Evolutionary conservation across 2,329 filamentous ascomycete genomes (phyloP).

Genomic region (Xylaria multiplex): DNA sequence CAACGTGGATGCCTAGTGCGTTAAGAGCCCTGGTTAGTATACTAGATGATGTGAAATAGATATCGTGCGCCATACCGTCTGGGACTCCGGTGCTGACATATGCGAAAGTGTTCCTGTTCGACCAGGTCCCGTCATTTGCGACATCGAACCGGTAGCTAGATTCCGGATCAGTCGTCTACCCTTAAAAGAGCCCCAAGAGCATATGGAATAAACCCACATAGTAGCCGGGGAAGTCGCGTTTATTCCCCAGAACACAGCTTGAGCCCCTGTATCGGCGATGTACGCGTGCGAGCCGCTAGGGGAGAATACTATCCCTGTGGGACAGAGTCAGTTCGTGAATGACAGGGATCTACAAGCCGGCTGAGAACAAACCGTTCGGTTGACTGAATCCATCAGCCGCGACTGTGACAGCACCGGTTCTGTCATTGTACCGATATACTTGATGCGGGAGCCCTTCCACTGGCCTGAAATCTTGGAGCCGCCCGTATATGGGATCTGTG

Average conservation of each 20-base stretch:
- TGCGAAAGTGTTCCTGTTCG: constrained; percentile 65
- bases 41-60: constrained; percentile 17
- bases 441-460: constrained; percentile 64
- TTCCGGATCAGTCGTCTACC: constrained; percentile 10
- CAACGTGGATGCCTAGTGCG: constrained; percentile 65
- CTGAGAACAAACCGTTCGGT: constrained; percentile 58
- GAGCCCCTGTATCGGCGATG: constrained; percentile 66
- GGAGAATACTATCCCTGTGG: constrained; percentile 62
- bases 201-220: constrained; percentile 54
- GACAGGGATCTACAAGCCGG: not conserved
- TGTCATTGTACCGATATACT: constrained; percentile 65
- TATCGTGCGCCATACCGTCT: constrained; percentile 58
- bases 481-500: constrained; percentile 69
- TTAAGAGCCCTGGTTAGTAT: constrained; percentile 39
- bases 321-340: not conserved
- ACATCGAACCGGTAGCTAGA: constrained; percentile 59
- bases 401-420: constrained; percentile 61
- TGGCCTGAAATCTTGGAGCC: constrained; percentile 66
- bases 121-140: constrained; percentile 56
- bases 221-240: constrained; percentile 56
- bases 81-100: constrained; percentile 64
- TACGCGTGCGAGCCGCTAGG: constrained; percentile 64
- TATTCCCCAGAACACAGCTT: constrained; percentile 55
- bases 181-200: not conserved
- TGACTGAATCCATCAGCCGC: constrained; percentile 67